Evolutionary conservation across 2,329 filamentous ascomycete genomes (phyloP), one percentile per base, ranked within the genome.

Genomic region (Paecilomyces sp.): DNA sequence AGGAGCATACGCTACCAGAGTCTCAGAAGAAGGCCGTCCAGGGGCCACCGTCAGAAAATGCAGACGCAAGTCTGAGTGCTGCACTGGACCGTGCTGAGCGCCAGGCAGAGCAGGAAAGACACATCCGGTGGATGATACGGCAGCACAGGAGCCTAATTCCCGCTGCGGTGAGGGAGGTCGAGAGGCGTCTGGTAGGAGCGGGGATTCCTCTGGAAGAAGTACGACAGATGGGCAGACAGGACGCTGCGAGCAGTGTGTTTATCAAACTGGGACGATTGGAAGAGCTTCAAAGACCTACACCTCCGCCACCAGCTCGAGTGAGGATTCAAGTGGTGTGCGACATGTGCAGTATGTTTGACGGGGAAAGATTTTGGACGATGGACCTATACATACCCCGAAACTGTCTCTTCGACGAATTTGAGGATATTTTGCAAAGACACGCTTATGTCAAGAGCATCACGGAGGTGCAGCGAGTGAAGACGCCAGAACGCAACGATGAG

Each of bases 171-270:
- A 31, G 54, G 56, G 56, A 58, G 33, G 59, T 64, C 13, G 59
- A 65, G 41, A 25, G 58, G 18, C 50, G 41, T 22, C 50, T 63
- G 51, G 7, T 57, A 12, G 18, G 41, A 11, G 56, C 55, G 12
- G 62, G 63, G 13, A 50, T 65, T 2, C 36, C 57, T 13, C 7
- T n/a, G 25, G 54, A 60, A 47, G 62, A 63, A 47, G 55, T 63
- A 9, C n/a, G 53, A 7, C n/a, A 33, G 24, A 28, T 53, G 24
- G 51, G 58, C 62, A 18, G 58, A 55, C 2, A 61, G 6, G 63
- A 58, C 2, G 31, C 15, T 3, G 58, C 56, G 24, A 58, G 47
- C 12, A 58, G 60, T 13, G 59, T 58, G n/a, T 63, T 61, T 57
- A 47, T 52, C 22, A 64, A 63, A 24, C 28, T 63, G 22, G 24